Evolutionary conservation across 805 yeast species (phyloP).

Genomic region (Trichomonascus vanleenenianus): DNA sequence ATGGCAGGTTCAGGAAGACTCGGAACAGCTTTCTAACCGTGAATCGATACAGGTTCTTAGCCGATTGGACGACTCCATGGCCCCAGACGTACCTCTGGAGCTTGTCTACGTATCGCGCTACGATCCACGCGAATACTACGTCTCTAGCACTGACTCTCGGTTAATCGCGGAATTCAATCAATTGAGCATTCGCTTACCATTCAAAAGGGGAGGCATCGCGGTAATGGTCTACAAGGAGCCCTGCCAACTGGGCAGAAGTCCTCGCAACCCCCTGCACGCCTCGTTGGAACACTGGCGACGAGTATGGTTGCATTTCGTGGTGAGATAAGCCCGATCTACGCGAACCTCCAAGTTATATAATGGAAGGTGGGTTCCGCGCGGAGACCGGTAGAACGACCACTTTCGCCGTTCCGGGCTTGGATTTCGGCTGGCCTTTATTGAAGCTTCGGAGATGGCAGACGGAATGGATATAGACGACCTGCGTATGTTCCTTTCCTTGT

Average conservation of each 20-base stretch:
- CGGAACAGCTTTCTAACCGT: slow-evolving; percentile 14
- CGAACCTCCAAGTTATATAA: no score
- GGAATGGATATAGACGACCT: no score
- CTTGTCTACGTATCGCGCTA: slow-evolving; percentile 5
- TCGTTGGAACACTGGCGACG: neutral
- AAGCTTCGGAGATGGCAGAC: no score
- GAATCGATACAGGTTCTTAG: neutral
- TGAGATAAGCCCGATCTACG: no score
- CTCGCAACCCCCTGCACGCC: neutral
- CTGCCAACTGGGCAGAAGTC: neutral
- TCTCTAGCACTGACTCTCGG: slow-evolving; percentile 1
- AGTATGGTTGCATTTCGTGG: no score
- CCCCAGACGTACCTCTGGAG: slow-evolving; percentile 15
- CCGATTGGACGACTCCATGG: slow-evolving; percentile 18
- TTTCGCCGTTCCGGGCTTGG: no score
- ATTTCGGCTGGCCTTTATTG: no score
- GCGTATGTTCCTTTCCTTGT: no score
- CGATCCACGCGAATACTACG: slow-evolving; percentile 6
- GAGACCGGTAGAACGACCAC: no score
- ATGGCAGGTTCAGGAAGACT: slow-evolving; percentile 38
- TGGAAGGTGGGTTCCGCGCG: no score
- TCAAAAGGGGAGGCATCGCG: neutral
- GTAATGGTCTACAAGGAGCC: neutral
- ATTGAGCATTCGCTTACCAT: neutral
- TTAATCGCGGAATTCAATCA: no score